These are phyloP conservation scores for Jacaranda copaia DNA, from an alignment of 257 asterid genomes.

Conservation along the genomic window DNA sequence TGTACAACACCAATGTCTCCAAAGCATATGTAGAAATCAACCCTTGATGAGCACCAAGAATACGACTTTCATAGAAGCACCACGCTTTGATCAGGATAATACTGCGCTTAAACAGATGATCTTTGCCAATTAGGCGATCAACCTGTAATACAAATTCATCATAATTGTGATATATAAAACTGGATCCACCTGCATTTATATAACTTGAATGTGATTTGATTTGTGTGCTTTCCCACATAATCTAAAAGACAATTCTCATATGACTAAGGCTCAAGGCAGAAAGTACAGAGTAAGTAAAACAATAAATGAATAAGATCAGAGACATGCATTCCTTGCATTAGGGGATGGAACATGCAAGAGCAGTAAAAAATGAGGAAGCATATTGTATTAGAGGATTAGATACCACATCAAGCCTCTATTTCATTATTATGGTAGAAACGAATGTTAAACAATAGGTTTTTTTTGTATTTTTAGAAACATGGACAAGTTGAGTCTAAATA, in stretches of 20 bases:
- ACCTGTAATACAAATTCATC: conserved; percentile 59
- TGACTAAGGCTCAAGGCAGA: too few relatives aligned
- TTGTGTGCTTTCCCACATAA: not conserved
- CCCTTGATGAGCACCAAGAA: conserved; percentile 93
- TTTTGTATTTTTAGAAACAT: too few relatives aligned
- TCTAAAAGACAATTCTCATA: too few relatives aligned
- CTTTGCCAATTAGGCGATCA: conserved; percentile 78
- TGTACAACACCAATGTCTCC: conserved; percentile 88
- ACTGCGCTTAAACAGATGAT: conserved; percentile 87
- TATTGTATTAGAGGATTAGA: too few relatives aligned
- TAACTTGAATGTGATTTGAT: not conserved
- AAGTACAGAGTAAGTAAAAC: too few relatives aligned
- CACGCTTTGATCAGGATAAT: conserved; percentile 88
- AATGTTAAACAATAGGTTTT: too few relatives aligned
- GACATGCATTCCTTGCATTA: too few relatives aligned
- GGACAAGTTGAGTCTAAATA: too few relatives aligned
- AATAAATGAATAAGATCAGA: too few relatives aligned
- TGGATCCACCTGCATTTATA: conserved; percentile 15
- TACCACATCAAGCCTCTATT: too few relatives aligned
- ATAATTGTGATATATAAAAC: conserved; percentile 18
- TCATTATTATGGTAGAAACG: too few relatives aligned
- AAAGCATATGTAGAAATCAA: conserved; percentile 93
- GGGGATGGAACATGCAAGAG: too few relatives aligned
- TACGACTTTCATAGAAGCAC: conserved; percentile 98
- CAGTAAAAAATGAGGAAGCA: not conserved